Evolutionary conservation across 2,329 filamentous ascomycete species (phyloP).

Genomic region (Dactylellina sp.): DNA sequence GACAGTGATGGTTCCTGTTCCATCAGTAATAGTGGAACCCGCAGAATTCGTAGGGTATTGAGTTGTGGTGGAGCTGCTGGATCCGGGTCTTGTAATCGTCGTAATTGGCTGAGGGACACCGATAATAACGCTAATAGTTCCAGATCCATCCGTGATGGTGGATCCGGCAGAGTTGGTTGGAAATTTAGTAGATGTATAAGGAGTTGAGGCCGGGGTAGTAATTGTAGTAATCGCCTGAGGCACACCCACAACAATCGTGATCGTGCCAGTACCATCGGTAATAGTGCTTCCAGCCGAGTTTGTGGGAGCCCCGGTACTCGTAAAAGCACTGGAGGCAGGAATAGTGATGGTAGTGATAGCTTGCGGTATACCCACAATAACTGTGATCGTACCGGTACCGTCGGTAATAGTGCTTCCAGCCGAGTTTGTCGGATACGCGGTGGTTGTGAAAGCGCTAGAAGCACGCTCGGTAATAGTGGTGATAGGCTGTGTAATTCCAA

Average conservation of each 20-base stretch:
- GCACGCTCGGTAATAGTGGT: background rate
- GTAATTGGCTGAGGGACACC: background rate
- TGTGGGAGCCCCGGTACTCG: conserved; percentile 7
- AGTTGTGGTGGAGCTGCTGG: background rate
- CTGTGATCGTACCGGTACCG: background rate
- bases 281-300: conserved; percentile 1
- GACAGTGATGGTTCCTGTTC: background rate
- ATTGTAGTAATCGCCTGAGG: background rate
- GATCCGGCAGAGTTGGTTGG: conserved; percentile 1
- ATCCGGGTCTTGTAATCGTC: background rate
- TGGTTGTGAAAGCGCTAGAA: background rate
- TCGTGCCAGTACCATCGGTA: background rate
- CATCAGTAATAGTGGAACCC: background rate
- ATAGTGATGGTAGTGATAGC: conserved; percentile 3
- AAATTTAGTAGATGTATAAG: conserved; percentile 10
- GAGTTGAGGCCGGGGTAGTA: background rate
- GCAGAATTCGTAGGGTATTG: background rate
- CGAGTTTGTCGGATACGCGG: background rate
- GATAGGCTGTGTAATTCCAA: background rate
- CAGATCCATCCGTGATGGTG: conserved; percentile 1
- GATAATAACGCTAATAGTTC: conserved; percentile 1
- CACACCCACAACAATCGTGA: conserved; percentile 1
- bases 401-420: conserved; percentile 18
- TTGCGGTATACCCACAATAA: background rate
- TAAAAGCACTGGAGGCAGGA: background rate